Evolutionary conservation across 805 yeast genomes (phyloP).

Genomic region (Cephaloascus fragrans): DNA sequence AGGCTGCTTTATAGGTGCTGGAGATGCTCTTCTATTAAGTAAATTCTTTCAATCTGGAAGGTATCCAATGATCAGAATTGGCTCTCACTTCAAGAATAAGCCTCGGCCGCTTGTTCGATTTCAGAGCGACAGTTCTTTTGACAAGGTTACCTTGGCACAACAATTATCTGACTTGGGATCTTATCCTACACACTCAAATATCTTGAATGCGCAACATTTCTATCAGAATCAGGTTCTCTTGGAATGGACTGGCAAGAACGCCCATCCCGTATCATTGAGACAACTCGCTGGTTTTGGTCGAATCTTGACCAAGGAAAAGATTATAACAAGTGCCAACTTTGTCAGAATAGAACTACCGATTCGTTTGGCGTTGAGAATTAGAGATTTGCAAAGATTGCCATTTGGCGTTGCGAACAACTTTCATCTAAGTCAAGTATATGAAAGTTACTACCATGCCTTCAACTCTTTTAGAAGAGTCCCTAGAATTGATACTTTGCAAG

Average conservation of each 20-base stretch:
- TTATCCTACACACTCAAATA: constrained; percentile 18
- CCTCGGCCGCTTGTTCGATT: too few species aligned
- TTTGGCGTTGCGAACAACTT: constrained; percentile 77
- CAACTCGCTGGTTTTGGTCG: constrained; percentile 89
- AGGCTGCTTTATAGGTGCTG: too few species aligned
- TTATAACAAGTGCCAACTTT: constrained; percentile 78
- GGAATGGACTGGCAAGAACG: constrained; percentile 51
- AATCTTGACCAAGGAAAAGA: constrained; percentile 62
- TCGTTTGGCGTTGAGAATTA: constrained; percentile 69
- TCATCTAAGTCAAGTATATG: constrained; percentile 82
- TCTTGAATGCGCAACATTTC: constrained; percentile 55
- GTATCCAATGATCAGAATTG: too few species aligned
- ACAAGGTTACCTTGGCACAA: too few species aligned
- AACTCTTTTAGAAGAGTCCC: constrained; percentile 74
- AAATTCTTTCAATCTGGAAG: too few species aligned
- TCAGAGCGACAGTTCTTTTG: too few species aligned
- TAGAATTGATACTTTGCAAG: constrained; percentile 56
- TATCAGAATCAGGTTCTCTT: constrained; percentile 69
- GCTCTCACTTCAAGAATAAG: too few species aligned
- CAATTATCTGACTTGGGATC: constrained; percentile 15
- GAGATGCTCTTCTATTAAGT: too few species aligned
- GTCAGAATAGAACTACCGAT: constrained; percentile 80
- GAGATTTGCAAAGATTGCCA: constrained; percentile 75
- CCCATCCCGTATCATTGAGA: constrained; percentile 84
- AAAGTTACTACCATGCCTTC: constrained; percentile 80